These are phyloP conservation scores for Sedum album DNA, from an alignment of 164 flowering plant species.

Conservation along the genomic window DNA sequence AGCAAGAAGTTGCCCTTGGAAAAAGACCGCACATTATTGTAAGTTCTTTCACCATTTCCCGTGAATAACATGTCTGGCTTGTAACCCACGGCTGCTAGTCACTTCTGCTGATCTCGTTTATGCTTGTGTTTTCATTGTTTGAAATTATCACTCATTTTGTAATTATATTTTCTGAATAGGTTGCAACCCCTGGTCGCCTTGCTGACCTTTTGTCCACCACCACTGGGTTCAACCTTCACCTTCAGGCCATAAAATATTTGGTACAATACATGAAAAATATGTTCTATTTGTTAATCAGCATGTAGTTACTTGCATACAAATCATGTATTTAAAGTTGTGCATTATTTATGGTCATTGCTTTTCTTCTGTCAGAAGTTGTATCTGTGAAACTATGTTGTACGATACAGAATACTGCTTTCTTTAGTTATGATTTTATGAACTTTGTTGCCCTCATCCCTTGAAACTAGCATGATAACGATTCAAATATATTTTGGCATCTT, in stretches of 20 bases:
- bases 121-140: not conserved
- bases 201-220: constrained; percentile 78
- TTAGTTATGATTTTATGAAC: too few relatives aligned
- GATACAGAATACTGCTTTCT: too few relatives aligned
- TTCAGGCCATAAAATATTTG: constrained; percentile 68
- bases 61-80: not conserved
- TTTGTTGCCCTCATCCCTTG: too few relatives aligned
- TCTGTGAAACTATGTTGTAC: not conserved
- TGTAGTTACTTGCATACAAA: not conserved
- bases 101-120: not conserved
- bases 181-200: constrained; percentile 90
- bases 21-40: not conserved
- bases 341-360: too few relatives aligned
- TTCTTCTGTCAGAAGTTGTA: not conserved
- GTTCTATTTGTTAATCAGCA: too few relatives aligned
- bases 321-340: too few relatives aligned
- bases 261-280: too few relatives aligned
- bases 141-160: not conserved
- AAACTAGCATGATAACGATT: too few relatives aligned
- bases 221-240: constrained; percentile 78
- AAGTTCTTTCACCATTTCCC: not conserved
- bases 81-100: not conserved
- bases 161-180: constrained; percentile 29
- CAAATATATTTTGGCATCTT: too few relatives aligned
- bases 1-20: constrained; percentile 19